A percentile compares a stretch with the other conserved stretches of the same genome.
phyloP scores from a whole-genome alignment of 2,329 filamentous ascomycete genomes.

The Ramularia endophylla region DNA sequence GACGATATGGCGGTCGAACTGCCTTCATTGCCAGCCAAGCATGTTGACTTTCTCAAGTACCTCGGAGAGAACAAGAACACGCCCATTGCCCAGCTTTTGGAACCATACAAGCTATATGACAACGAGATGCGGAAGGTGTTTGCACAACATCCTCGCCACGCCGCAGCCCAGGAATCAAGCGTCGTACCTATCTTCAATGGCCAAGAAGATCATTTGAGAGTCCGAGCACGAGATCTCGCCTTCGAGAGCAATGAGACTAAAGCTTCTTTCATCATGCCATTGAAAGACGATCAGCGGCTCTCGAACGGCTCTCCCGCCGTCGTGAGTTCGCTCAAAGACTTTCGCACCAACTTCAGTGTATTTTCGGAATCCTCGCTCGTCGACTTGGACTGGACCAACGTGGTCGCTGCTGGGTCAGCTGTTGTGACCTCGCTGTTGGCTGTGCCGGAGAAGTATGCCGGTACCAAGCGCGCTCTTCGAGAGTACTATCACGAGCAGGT shows the following conservation, averaged over 20 bases:
- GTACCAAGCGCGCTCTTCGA: slow-evolving; percentile 37
- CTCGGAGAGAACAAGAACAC: slow-evolving; percentile 50
- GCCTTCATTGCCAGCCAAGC: slow-evolving; percentile 34
- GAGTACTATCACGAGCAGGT: slow-evolving; percentile 74
- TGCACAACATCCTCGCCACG: slow-evolving; percentile 60
- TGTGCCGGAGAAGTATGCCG: slow-evolving; percentile 44
- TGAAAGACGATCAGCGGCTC: slow-evolving; percentile 57
- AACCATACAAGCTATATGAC: slow-evolving; percentile 64
- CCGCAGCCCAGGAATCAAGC: slow-evolving; percentile 55
- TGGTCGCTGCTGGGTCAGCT: slow-evolving; percentile 74
- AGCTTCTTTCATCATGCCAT: slow-evolving; percentile 62
- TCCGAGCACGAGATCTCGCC: slow-evolving; percentile 55
- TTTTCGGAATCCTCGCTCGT: slow-evolving; percentile 74
- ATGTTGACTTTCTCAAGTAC: slow-evolving; percentile 45
- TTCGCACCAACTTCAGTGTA: slow-evolving; percentile 71
- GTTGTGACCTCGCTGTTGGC: slow-evolving; percentile 74
- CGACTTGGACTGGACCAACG: slow-evolving; percentile 75
- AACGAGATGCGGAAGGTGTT: slow-evolving; percentile 60
- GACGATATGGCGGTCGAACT: slow-evolving; percentile 19
- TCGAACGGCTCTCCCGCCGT: slow-evolving; percentile 59
- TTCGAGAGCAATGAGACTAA: slow-evolving; percentile 55
- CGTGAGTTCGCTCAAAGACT: slow-evolving; percentile 61
- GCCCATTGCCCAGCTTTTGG: slow-evolving; percentile 53
- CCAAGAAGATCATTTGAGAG: slow-evolving; percentile 50
- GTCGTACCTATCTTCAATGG: slow-evolving; percentile 59